Evolutionary conservation across 2,329 filamentous ascomycete species (phyloP).

Genomic region (Ambrosiella xylebori): DNA sequence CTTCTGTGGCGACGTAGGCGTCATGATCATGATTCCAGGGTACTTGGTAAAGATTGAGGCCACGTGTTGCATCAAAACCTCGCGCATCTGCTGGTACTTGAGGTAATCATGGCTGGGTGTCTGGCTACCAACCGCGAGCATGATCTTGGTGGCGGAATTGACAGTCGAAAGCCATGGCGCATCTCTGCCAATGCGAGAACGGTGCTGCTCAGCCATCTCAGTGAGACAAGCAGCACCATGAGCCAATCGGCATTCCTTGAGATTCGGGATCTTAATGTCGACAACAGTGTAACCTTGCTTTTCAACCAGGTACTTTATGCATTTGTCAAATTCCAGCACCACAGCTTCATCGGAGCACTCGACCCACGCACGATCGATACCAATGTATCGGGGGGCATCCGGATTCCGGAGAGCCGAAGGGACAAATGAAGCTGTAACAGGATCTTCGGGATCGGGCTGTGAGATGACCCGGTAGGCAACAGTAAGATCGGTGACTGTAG

Average conservation of each 20-base stretch:
- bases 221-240: slow-evolving; percentile 63
- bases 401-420: slow-evolving; percentile 31
- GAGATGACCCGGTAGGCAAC: slow-evolving; percentile 70
- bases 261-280: slow-evolving; percentile 47
- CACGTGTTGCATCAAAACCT: slow-evolving; percentile 63
- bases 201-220: slow-evolving; percentile 41
- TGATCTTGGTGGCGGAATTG: slow-evolving; percentile 49
- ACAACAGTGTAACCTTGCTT: slow-evolving; percentile 31
- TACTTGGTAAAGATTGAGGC: slow-evolving; percentile 51
- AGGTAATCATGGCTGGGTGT: slow-evolving; percentile 54
- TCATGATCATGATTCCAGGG: slow-evolving; percentile 61
- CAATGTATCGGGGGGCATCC: slow-evolving; percentile 43
- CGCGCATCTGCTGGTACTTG: slow-evolving; percentile 55
- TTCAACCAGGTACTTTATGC: slow-evolving; percentile 38
- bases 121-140: slow-evolving; percentile 46
- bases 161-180: slow-evolving; percentile 36
- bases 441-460: slow-evolving; percentile 47
- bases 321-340: slow-evolving; percentile 39
- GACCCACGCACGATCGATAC: slow-evolving; percentile 43
- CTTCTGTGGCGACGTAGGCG: slow-evolving; percentile 57
- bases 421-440: slow-evolving; percentile 44
- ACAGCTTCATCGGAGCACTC: slow-evolving; percentile 42
- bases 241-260: slow-evolving; percentile 56
- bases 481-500: slow-evolving; percentile 59
- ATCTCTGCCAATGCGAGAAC: slow-evolving; percentile 26